These are phyloP conservation scores for Murraya koenigii DNA, from an alignment of 345 rosid genomes.

Conservation along the genomic window DNA sequence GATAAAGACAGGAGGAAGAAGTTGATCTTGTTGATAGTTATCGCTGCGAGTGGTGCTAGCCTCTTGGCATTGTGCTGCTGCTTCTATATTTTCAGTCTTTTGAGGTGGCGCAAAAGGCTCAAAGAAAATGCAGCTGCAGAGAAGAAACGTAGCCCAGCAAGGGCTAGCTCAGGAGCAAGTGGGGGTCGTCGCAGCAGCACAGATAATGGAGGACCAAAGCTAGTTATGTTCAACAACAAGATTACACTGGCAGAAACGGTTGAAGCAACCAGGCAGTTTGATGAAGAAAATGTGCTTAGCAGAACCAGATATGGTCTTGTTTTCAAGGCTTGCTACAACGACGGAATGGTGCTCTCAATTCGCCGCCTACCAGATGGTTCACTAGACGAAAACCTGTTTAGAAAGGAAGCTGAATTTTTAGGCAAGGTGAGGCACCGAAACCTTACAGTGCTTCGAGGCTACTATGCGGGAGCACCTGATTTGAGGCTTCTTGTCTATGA, in stretches of 20 bases:
- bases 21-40: conserved; percentile 54
- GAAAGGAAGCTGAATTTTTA: conserved; percentile 81
- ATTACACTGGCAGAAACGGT: conserved; percentile 80
- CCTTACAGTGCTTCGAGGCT: conserved; percentile 86
- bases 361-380: conserved; percentile 68
- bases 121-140: conserved; percentile 64
- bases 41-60: conserved; percentile 52
- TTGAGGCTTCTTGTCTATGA: conserved; percentile 75
- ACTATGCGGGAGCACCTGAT: conserved; percentile 81
- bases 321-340: conserved; percentile 83
- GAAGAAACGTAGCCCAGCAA: conserved; percentile 82
- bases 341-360: conserved; percentile 88
- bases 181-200: conserved; percentile 81
- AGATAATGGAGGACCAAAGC: conserved; percentile 84
- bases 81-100: conserved; percentile 75
- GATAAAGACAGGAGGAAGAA: conserved; percentile 50
- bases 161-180: conserved; percentile 76
- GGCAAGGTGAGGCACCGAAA: conserved; percentile 88
- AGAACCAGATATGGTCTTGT: conserved; percentile 70
- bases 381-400: conserved; percentile 60
- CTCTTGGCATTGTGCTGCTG: conserved; percentile 76
- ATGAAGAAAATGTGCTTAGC: conserved; percentile 89
- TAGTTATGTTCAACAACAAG: conserved; percentile 92
- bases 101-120: conserved; percentile 83
- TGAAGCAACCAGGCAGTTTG: conserved; percentile 86